Base-by-base conservation (phyloP, 345 rosid species). In the Eucalyptus camaldulensis region DNA sequence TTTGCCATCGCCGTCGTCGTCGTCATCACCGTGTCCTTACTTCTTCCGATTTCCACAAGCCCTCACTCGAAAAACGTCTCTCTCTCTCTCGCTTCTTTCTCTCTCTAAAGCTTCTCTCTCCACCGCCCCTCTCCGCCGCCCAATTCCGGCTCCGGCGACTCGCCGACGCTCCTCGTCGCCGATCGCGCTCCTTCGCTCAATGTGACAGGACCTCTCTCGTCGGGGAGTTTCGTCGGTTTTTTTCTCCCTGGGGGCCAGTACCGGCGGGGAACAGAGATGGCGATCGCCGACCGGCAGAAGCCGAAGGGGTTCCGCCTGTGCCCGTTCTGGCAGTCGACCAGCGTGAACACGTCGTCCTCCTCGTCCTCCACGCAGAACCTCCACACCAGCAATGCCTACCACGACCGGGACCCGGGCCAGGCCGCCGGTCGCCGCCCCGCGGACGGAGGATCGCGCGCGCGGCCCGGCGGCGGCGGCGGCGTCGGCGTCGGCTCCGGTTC, bases 311-410 rank as follows among this genome's bases (percentile, higher is more conserved):
- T 96, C 90, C 60, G 96, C 44, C 90, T 97, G 45, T 97, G 98
- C 27, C 95, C 97, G 40, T 96, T 97, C 51, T 97, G 99, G 99
- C 97, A 92, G 87, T 88, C 94, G 45, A 58, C 51, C 88, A 53
- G 85, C 85, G 40, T n/a, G 47, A 62, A 47, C 87, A 90, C 83
- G 88, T 87, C 93, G n/a, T 94, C 98, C n/a, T 92, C 98, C 49
- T 88, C 96, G 13, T 91, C 97, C 4, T 93, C 97, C 40, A 91
- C 99, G 8, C 95, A 94, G 88, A 91, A 95, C 89, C 94, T 92
- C 16, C 94, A 80, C 87, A 85, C 88, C 87, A 87, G 90, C 92
- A 91, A 90, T 88, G 65, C 25, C 87, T 83, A 60, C 72, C 85
- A 83, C 88, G 87, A 87, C 87, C 45, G 86, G 27, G 81, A 87